Percentiles rank a stretch among this genome's conserved stretches.
Conservation (phyloP, 805 yeast species). For the Pichia deserticola region DNA sequence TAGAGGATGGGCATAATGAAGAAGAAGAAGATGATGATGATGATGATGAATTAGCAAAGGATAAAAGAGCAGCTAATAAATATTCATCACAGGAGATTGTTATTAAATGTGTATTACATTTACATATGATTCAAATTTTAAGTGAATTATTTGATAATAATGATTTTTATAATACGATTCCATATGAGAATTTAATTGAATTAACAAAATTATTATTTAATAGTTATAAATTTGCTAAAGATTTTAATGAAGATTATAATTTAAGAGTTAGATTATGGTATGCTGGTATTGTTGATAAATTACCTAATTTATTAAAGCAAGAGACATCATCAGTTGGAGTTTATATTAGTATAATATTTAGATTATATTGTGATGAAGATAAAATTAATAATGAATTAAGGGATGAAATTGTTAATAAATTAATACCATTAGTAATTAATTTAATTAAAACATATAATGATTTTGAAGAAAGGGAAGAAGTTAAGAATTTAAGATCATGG, state of each 20-base stretch:
- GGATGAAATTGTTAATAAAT: constrained; percentile 42
- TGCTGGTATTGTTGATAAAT: constrained; percentile 83
- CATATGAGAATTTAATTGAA: constrained; percentile 53
- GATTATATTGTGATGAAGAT: constrained; percentile 61
- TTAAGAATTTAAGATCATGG: constrained; percentile 77
- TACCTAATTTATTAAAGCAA: constrained; percentile 87
- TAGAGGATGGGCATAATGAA: constrained; percentile 9
- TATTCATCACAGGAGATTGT: constrained; percentile 54
- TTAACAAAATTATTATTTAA: constrained; percentile 53
- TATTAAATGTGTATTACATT: constrained; percentile 84
- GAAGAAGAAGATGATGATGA: constrained; percentile 14
- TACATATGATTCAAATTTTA: constrained; percentile 79
- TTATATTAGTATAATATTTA: constrained; percentile 70
- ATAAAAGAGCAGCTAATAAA: constrained; percentile 15
- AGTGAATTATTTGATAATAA: constrained; percentile 73
- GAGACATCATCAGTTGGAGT: constrained; percentile 89
- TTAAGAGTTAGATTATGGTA: constrained; percentile 84
- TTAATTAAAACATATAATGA: constrained; percentile 64
- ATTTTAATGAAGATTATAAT: constrained; percentile 83
- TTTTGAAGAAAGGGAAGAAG: constrained; percentile 72
- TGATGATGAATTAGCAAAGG: neutral
- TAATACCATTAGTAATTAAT: constrained; percentile 62
- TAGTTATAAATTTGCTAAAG: constrained; percentile 77
- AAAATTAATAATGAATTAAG: constrained; percentile 43
- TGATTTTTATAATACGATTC: constrained; percentile 59